phyloP scores from a whole-genome alignment of 441 rosid genomes.

The Pelargonium australe region DNA sequence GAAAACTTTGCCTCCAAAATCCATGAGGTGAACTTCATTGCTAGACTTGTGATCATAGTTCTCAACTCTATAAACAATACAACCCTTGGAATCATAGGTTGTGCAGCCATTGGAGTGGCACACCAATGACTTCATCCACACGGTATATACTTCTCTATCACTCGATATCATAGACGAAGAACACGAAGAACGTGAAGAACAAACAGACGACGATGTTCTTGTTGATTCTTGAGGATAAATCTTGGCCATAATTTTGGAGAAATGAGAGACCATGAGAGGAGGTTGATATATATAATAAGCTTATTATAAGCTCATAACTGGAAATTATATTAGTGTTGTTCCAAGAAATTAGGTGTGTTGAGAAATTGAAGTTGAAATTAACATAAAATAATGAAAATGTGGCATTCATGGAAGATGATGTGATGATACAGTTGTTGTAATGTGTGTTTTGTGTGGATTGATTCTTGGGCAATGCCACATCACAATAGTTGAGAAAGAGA shows the following conservation, averaged over 20 bases:
- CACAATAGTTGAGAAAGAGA: neutral
- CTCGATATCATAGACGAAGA: neutral
- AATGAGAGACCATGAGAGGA: neutral
- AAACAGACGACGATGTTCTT: no score
- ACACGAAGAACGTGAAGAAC: neutral
- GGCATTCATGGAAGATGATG: neutral
- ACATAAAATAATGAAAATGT: neutral
- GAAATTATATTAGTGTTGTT: neutral
- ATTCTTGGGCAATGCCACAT: neutral
- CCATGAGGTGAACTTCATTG: slow-evolving; percentile 63
- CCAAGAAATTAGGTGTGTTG: neutral
- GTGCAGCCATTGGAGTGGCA: slow-evolving; percentile 75
- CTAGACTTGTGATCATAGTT: slow-evolving; percentile 54
- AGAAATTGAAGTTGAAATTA: neutral
- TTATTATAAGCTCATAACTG: no score
- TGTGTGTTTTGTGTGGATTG: neutral
- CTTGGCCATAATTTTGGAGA: neutral
- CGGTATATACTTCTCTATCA: slow-evolving; percentile 47
- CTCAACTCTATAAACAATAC: slow-evolving; percentile 59
- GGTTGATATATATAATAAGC: no score
- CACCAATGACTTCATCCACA: slow-evolving; percentile 89
- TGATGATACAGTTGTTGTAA: neutral
- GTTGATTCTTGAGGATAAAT: slow-evolving; percentile 3
- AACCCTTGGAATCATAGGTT: slow-evolving; percentile 50
- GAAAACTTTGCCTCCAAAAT: slow-evolving; percentile 48